Evolutionary conservation across 129 eudicot species (phyloP).

Genomic region (Pseudognaphalium luteoalbum): DNA sequence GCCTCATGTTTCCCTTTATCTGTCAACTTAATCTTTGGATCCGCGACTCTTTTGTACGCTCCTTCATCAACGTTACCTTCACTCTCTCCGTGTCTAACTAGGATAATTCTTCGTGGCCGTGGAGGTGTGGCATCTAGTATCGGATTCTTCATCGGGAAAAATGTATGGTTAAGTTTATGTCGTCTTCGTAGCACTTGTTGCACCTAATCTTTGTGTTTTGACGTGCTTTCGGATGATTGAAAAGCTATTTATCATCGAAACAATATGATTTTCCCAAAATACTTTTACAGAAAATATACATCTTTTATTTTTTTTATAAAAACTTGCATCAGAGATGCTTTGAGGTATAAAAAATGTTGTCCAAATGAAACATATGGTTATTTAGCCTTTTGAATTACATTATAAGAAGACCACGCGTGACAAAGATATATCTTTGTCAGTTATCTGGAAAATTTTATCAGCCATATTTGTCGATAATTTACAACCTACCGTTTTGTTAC

Average conservation of each 20-base stretch:
- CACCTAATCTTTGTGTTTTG: too few species aligned
- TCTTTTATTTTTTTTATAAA: too few species aligned
- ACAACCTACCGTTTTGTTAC: neutral
- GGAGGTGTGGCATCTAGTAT: slow-evolving; percentile 44
- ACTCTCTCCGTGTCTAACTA: slow-evolving; percentile 81
- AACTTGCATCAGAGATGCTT: too few species aligned
- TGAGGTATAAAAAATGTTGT: too few species aligned
- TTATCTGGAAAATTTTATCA: neutral
- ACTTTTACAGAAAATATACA: too few species aligned
- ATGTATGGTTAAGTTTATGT: slow-evolving; percentile 17
- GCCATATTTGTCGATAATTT: neutral
- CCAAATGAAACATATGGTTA: too few species aligned
- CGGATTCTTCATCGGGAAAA: slow-evolving; percentile 41
- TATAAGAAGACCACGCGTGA: neutral
- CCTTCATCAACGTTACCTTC: slow-evolving; percentile 79
- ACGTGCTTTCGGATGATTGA: too few species aligned
- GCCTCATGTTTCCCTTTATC: slow-evolving; percentile 67
- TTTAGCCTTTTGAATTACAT: neutral
- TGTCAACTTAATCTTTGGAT: slow-evolving; percentile 60
- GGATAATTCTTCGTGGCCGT: slow-evolving; percentile 68
- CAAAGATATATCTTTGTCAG: neutral
- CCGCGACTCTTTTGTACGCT: slow-evolving; percentile 68
- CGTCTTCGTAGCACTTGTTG: neutral
- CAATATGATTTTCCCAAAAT: too few species aligned
- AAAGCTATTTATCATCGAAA: too few species aligned